A percentile compares a stretch with the other conserved stretches of the same genome.
Evolutionary conservation across 768 basidiomycete genomes (phyloP).

Genomic region (Mycena galericulata): DNA sequence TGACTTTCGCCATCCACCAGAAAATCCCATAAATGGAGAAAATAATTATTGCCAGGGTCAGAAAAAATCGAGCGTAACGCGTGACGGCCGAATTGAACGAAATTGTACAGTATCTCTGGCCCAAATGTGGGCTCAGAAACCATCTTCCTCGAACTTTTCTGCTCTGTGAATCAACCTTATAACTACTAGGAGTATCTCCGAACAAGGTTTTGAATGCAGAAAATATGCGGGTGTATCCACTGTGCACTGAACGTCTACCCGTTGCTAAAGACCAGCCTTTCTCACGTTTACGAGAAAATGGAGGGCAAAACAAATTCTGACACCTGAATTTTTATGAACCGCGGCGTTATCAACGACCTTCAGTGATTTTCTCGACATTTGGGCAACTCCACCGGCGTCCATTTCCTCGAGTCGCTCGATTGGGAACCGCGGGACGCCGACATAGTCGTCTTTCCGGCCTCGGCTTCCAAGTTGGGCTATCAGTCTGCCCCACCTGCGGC

Average conservation of each 20-base stretch:
- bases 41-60: too few species aligned
- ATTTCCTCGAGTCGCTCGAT: slow-evolving; percentile 32
- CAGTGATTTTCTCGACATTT: slow-evolving; percentile 45
- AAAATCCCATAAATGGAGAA: too few species aligned
- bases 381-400: slow-evolving; percentile 31
- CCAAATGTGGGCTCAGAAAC: too few species aligned
- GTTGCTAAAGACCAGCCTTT: slow-evolving; percentile 42
- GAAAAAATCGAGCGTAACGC: too few species aligned
- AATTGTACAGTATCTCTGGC: too few species aligned
- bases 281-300: slow-evolving; percentile 47
- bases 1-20: too few species aligned
- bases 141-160: too few species aligned
- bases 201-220: too few species aligned
- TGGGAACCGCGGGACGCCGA: slow-evolving; percentile 36
- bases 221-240: slow-evolving; percentile 55
- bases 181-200: too few species aligned
- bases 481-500: slow-evolving; percentile 19
- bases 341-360: slow-evolving; percentile 38
- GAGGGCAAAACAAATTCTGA: slow-evolving; percentile 32
- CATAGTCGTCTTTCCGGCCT: slow-evolving; percentile 38
- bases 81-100: too few species aligned
- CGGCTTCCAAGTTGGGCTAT: slow-evolving; percentile 27
- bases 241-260: slow-evolving; percentile 55
- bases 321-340: slow-evolving; percentile 42
- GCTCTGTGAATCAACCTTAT: too few species aligned